Base-by-base conservation (phyloP, 441 rosid species). In the Daphne laureola region DNA sequence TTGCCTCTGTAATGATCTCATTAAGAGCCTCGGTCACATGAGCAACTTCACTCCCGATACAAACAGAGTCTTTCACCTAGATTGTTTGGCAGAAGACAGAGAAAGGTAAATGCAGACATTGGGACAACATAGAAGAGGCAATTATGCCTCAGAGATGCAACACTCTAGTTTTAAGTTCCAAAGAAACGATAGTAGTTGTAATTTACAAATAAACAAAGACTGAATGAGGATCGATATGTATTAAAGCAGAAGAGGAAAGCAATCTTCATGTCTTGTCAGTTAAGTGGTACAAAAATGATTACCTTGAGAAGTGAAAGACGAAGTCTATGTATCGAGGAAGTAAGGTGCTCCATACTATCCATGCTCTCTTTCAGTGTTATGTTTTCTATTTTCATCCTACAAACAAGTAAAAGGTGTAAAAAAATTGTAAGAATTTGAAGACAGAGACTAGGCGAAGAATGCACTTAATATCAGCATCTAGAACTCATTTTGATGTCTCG, bases 311-410 rank as follows among this genome's bases (percentile, higher is more conserved):
- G 87, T 14, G 86, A 76, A 60, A 84, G 61, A 43, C 86, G 96
- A 53, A 94, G 92, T 73, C 94, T 81, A 66, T 77, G 96, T 60
- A 84, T 70, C 54, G 96, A 72, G 57, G 80, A 73, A n/a, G 83
- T 88, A 63, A 94, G 70, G 73, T 81, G 92, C 53, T 83, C 94
- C 77, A 94, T 70, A 70, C 82, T 77, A 65, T 77, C 98, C 69
- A 88, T 64, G 78, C 78, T 88, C 75, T 94, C 99, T 69, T 73
- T 87, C 15, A 94, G 73, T 49, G 96, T 79, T 40, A 92, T 96
- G 61, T 79, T 82, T 75, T 94, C 98, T 46, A 94, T 83, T 80
- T 76, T 90, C 90, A 86, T 64, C 67, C 99, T 94, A 69, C 40
- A 41, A 14, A 43, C 6, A 25, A 47, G 45, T 43, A 49, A 53